Evolutionary conservation across 768 basidiomycete genomes (phyloP).

Genomic region (Lactifluus echinatus): DNA sequence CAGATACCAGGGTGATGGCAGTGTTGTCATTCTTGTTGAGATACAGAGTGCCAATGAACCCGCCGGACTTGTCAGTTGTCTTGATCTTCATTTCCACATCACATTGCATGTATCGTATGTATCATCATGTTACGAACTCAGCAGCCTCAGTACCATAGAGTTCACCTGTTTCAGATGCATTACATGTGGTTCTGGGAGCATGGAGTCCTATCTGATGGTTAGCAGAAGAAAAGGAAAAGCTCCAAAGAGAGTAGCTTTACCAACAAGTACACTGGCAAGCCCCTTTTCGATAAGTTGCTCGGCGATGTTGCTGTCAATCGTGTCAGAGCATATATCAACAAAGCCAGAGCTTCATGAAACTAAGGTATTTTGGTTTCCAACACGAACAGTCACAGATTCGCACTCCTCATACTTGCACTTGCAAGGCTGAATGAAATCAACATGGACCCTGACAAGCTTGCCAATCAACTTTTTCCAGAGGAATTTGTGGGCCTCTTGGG

Average conservation of each 20-base stretch:
- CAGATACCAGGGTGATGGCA: constrained; percentile 72
- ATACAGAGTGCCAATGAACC: constrained; percentile 86
- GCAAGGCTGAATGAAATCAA: too few relatives aligned
- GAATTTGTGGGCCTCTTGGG: constrained; percentile 89
- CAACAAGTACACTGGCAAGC: too few relatives aligned
- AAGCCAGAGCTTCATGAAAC: constrained; percentile 28
- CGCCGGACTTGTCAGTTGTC: constrained; percentile 86
- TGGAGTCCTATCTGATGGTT: constrained; percentile 56
- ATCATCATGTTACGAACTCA: constrained; percentile 69
- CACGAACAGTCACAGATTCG: too few relatives aligned
- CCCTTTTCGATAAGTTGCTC: too few relatives aligned
- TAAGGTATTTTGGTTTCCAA: constrained; percentile 73
- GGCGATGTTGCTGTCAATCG: too few relatives aligned
- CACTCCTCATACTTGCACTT: too few relatives aligned
- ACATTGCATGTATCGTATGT: constrained; percentile 92
- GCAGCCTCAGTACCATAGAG: too few relatives aligned
- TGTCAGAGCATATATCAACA: too few relatives aligned
- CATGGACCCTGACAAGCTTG: too few relatives aligned
- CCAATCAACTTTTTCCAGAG: too few relatives aligned
- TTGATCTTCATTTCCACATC: constrained; percentile 94
- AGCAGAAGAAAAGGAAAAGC: background rate
- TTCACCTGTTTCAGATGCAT: constrained; percentile 73
- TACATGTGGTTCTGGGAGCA: constrained; percentile 80
- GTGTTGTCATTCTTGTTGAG: constrained; percentile 80
- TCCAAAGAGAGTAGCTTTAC: too few relatives aligned